A percentile compares a stretch with the other conserved stretches of the same genome.
These are phyloP conservation scores for Cadophora sp. DNA, from an alignment of 2,329 filamentous ascomycete species.

Conservation along the genomic window DNA sequence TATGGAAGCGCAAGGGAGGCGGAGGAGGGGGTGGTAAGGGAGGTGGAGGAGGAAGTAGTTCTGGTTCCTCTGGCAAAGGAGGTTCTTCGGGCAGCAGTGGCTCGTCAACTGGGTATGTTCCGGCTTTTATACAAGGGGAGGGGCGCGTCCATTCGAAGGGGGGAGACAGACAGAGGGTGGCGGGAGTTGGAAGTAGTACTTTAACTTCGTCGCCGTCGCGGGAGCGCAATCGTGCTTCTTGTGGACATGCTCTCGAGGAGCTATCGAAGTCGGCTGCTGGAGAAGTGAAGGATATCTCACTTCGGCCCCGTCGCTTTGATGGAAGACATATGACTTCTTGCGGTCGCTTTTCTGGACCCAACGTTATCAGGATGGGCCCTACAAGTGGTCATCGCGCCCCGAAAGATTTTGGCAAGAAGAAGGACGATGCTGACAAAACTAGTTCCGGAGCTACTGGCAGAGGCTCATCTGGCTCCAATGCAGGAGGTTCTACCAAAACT, in stretches of 20 bases:
- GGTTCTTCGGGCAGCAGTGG: conserved; percentile 26
- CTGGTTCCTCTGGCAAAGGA: conserved; percentile 26
- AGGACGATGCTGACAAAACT: conserved; percentile 20
- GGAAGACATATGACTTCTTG: not conserved
- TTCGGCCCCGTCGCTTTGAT: conserved; percentile 11
- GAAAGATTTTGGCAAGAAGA: not conserved
- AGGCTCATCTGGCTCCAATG: conserved; percentile 42
- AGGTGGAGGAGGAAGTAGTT: conserved; percentile 33
- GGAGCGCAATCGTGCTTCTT: not conserved
- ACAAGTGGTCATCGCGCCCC: conserved; percentile 14
- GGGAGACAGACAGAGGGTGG: not conserved
- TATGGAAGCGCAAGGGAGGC: conserved; percentile 68
- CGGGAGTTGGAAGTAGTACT: conserved; percentile 33
- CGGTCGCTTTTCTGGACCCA: not conserved
- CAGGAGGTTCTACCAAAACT: conserved; percentile 59
- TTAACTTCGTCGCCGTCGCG: conserved; percentile 15
- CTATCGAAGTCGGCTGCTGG: conserved; percentile 9
- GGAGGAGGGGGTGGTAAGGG: conserved; percentile 61
- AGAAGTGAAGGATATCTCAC: conserved; percentile 9
- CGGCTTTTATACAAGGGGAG: conserved; percentile 28
- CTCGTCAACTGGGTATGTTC: conserved; percentile 39
- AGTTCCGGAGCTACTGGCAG: conserved; percentile 32
- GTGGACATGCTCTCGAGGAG: not conserved
- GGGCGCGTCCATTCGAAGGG: conserved; percentile 6
- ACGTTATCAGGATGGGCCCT: not conserved